Base-by-base conservation (phyloP, 2,329 filamentous ascomycete species). In the Chaetomiaceae sp. region DNA sequence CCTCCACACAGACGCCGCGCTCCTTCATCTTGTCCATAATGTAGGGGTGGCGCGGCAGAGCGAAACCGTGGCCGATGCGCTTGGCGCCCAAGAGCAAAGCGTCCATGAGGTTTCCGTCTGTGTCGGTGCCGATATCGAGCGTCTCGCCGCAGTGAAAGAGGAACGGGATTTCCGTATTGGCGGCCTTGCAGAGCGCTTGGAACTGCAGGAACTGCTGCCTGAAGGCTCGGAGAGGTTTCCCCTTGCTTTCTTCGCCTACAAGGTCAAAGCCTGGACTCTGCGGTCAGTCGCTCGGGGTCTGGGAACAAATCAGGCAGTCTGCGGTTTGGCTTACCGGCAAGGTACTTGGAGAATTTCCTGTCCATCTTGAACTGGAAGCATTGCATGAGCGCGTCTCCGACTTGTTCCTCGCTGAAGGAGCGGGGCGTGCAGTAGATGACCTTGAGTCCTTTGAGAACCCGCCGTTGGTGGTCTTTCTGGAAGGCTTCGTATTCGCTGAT, bases 111-210 rank as follows among this genome's bases (percentile, higher is more conserved):
- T 90, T 90, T 16, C 78, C 82, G 58, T 89, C 83, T 1, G 77
- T 76, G 5, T 82, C 78, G 21, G 76, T 77, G 33, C 85, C 86
- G 8, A 79, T 76, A 27, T 88, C 82, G 4, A 88, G 73, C 1
- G 86, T 88, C 70, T 90, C 87, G 21, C 86, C 87, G 58, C 86
- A 89, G 68, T 90, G 86, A 62, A 90, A 87, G 34, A 90, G 72
- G 62, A 89, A 88, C 0, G 86, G 86, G 2, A 90, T 86, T 0
- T 82, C 74, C 4, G 86, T 54, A 0, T 64, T 61, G 0, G 72
- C 65, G 1, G 59, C 53, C 5, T 68, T 62, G 67, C 85, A 88
- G 1, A 73, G 68, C 27, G 71, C 61, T 48, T 75, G 70, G 62
- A 87, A 87, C 1, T 72, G 71, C 3, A 84, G 67, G 6, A 89